phyloP scores from a whole-genome alignment of 805 yeast species.

The Saturnispora silvae region DNA sequence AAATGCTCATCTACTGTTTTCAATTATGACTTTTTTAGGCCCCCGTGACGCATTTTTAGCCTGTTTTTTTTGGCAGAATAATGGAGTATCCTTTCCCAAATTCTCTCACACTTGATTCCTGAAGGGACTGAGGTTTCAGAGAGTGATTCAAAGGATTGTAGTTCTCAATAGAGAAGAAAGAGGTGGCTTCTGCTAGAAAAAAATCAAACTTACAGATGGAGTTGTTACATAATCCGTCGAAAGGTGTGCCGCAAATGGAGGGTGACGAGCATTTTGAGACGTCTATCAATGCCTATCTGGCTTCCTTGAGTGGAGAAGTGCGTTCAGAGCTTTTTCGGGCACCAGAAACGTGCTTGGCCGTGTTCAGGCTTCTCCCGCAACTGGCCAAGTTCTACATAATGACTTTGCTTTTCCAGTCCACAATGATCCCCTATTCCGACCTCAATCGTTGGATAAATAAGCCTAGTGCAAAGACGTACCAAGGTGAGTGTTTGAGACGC shows the following conservation, averaged over 20 bases:
- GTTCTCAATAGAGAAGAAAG: too few species aligned
- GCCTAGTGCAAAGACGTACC: constrained; percentile 31
- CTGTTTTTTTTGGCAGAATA: too few species aligned
- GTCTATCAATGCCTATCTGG: constrained; percentile 80
- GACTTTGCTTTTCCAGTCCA: constrained; percentile 76
- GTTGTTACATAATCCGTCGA: too few species aligned
- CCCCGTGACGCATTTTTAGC: too few species aligned
- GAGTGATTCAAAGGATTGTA: too few species aligned
- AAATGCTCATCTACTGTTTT: too few species aligned
- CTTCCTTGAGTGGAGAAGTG: constrained; percentile 80
- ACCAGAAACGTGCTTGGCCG: constrained; percentile 91
- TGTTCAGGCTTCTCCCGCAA: constrained; percentile 81
- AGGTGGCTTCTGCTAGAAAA: background rate
- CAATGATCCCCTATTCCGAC: constrained; percentile 54
- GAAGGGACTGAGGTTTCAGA: too few species aligned
- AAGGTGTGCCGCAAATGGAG: constrained; percentile 6
- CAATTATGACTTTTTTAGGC: too few species aligned
- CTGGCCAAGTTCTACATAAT: constrained; percentile 81
- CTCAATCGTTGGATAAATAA: constrained; percentile 66
- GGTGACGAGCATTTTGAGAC: constrained; percentile 39
- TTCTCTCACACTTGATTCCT: too few species aligned
- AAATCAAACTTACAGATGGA: too few species aligned
- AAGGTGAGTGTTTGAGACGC: constrained; percentile 70
- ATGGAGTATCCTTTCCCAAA: too few species aligned
- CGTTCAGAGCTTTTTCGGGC: constrained; percentile 72